Base-by-base conservation (phyloP, 495 filamentous ascomycete genomes). In the Letharia lupina region DNA sequence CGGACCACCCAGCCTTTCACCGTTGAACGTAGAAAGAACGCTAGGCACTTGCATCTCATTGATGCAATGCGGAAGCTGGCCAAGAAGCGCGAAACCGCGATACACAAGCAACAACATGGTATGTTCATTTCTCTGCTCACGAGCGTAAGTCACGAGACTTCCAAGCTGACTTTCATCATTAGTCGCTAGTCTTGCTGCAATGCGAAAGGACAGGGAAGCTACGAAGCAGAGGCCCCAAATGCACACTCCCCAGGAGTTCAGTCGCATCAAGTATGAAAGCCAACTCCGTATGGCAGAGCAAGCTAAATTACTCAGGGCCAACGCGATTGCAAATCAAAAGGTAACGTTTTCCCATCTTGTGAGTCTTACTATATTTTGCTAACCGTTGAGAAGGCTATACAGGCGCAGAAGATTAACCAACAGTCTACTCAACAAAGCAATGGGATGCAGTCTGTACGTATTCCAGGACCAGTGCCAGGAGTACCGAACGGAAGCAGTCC, bases 1-100 rank as follows among this genome's bases (percentile, higher is more conserved):
- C 82, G 86, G 59, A 87, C 87, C 7, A 89, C 89, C 0, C 87
- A 87, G 48, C 87, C 87, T 65, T 76, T 91, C 15, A 85, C 89
- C 35, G 92, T 98, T 60, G 93, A 97, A 66, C 85, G 93, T 63
- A 83, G 91, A 65, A 84, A 90, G 71, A 91, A 91, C 61, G 89
- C 88, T 33, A 89, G 89, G 68, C 89, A 96, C 70, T 81, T 98
- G 65, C 88, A 88, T 28, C 79, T 98, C 62, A 86, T 98, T 74
- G 94, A 98, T 77, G 89, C 88, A 6, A 96, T 98, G 90, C 86
- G 92, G 52, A 98, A 98, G 74, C 73, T 95, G 67, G 93, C 93
- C 10, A 95, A 96, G 78, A 97, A 96, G 78, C 82, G 91, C 50
- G 94, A 98, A 78, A 88, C 87, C 8, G 82, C 83, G 50, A 75